phyloP scores from a whole-genome alignment of 768 basidiomycete species.

The Mycena maculata region DNA sequence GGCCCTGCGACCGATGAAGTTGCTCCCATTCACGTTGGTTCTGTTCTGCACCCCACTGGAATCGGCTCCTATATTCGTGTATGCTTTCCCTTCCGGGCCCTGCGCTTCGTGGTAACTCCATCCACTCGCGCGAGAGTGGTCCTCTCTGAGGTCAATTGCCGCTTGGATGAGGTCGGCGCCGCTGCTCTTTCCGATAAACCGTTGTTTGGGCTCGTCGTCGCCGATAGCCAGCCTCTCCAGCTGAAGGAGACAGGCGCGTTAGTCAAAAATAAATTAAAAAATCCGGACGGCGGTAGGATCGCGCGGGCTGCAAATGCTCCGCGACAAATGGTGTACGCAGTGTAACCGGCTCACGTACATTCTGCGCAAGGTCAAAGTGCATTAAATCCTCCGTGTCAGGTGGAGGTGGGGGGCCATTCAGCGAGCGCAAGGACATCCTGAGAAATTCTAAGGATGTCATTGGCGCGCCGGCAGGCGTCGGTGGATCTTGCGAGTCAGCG shows the following conservation, averaged over 20 bases:
- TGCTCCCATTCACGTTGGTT: no score
- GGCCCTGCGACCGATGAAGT: no score
- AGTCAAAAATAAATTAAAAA: background rate
- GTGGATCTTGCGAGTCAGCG: background rate
- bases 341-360: constrained; percentile 7
- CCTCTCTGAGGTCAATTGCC: background rate
- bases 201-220: background rate
- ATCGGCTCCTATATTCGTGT: no score
- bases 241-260: background rate
- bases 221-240: background rate
- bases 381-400: constrained; percentile 16
- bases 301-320: background rate
- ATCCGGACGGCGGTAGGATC: background rate
- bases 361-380: constrained; percentile 5
- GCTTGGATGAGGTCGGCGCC: constrained; percentile 2
- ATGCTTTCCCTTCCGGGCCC: no score
- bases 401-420: constrained; percentile 5
- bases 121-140: no score
- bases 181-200: constrained; percentile 11
- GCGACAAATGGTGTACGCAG: background rate
- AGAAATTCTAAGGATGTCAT: background rate
- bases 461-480: background rate
- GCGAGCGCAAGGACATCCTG: constrained; percentile 1
- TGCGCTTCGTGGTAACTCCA: no score
- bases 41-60: no score